phyloP scores from a whole-genome alignment of 2,329 filamentous ascomycete species.

The Talaromyces sp. region DNA sequence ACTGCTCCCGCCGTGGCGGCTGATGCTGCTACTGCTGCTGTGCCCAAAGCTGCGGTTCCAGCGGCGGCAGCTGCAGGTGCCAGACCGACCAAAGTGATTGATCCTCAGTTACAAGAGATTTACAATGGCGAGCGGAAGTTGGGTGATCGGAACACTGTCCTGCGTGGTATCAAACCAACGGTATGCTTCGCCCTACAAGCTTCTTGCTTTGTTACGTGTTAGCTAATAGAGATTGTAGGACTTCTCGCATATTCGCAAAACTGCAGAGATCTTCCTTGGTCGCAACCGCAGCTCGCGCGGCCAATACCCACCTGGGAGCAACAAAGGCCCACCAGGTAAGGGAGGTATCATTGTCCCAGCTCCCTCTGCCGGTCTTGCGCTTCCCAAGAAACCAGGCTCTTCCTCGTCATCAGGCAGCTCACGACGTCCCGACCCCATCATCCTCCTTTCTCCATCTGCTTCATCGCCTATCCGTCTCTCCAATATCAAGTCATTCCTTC shows the following conservation, averaged over 20 bases:
- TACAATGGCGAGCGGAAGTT: conserved; percentile 88
- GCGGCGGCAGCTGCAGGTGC: conserved; percentile 40
- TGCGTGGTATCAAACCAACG: conserved; percentile 83
- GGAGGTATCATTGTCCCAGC: conserved; percentile 31
- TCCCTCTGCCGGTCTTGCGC: conserved; percentile 38
- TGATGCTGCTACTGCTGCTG: conserved; percentile 49
- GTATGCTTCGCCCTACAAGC: conserved; percentile 51
- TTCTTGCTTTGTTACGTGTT: too few species aligned
- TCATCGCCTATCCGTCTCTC: conserved; percentile 92
- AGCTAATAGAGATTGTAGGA: conserved; percentile 58
- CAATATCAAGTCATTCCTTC: conserved; percentile 66
- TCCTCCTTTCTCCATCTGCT: conserved; percentile 91
- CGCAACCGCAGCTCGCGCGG: conserved; percentile 43
- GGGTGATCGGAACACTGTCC: conserved; percentile 84
- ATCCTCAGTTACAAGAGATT: conserved; percentile 79
- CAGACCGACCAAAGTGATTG: conserved; percentile 65
- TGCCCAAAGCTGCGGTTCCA: conserved; percentile 37
- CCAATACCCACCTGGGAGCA: conserved; percentile 34
- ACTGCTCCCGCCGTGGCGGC: conserved; percentile 45
- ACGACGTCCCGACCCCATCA: conserved; percentile 74
- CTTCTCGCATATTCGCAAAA: conserved; percentile 89
- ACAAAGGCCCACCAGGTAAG: conserved; percentile 31
- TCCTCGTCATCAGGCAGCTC: conserved; percentile 40
- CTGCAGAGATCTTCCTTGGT: conserved; percentile 71
- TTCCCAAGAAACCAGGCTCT: conserved; percentile 37